phyloP scores from a whole-genome alignment of 2,329 filamentous ascomycete species.

The Ophiocordyceps camponoti-saundersi region DNA sequence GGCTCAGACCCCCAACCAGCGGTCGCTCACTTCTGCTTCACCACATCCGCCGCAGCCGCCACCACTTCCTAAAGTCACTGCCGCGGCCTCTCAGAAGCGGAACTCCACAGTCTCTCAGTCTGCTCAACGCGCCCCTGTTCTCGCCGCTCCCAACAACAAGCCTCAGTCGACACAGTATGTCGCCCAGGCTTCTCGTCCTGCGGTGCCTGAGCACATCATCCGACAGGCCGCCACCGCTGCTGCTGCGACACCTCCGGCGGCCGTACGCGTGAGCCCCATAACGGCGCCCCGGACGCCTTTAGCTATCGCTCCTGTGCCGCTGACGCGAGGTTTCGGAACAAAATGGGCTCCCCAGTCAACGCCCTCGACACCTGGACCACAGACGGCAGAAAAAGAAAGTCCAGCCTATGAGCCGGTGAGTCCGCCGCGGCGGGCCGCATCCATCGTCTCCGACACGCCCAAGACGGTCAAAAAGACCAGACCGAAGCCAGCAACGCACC shows the following conservation, averaged over 20 bases:
- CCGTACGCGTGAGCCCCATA: slow-evolving; percentile 14
- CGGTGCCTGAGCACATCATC: slow-evolving; percentile 23
- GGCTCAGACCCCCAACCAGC: slow-evolving; percentile 9
- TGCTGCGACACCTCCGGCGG: slow-evolving; percentile 8
- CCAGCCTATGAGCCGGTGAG: slow-evolving; percentile 43
- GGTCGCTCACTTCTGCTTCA: slow-evolving; percentile 16
- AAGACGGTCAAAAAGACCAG: slow-evolving; percentile 16
- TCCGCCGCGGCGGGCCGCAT: slow-evolving; percentile 25
- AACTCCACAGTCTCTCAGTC: slow-evolving; percentile 12
- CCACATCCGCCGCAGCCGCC: slow-evolving; percentile 3
- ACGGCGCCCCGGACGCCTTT: slow-evolving; percentile 18
- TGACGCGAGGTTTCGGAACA: slow-evolving; percentile 28
- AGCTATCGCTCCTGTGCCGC: slow-evolving; percentile 10
- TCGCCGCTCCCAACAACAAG: slow-evolving; percentile 12
- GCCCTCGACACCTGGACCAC: slow-evolving; percentile 35
- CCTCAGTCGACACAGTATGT: slow-evolving; percentile 11
- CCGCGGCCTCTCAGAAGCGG: slow-evolving; percentile 15
- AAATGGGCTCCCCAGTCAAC: slow-evolving; percentile 41
- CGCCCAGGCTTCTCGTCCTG: slow-evolving; percentile 16
- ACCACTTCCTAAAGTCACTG: slow-evolving; percentile 7
- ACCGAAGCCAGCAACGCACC: slow-evolving; percentile 7
- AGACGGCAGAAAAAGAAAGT: slow-evolving; percentile 23
- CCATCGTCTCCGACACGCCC: slow-evolving; percentile 16
- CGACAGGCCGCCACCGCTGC: slow-evolving; percentile 16
- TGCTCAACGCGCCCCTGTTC: slow-evolving; percentile 8